phyloP scores from a whole-genome alignment of 192 early-diverging fungal species.

The Coemansia sp. region DNA sequence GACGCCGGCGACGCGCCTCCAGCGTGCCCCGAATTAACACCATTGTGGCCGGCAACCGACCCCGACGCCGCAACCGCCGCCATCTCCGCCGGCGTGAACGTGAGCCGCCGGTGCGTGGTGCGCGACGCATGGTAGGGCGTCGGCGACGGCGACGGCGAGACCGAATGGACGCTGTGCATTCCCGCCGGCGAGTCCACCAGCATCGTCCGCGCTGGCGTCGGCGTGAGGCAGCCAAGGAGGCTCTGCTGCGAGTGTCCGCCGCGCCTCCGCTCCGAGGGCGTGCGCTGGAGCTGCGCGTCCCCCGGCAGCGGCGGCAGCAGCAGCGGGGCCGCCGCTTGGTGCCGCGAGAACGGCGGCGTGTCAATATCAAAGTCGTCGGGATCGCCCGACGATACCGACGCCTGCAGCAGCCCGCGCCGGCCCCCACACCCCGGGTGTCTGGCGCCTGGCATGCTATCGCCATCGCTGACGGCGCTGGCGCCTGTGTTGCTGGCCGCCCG shows the following conservation, averaged over 20 bases:
- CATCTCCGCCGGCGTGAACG: constrained; percentile 34
- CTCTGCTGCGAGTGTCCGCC: constrained; percentile 7
- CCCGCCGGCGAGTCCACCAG: constrained; percentile 5
- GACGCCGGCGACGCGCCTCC: background rate
- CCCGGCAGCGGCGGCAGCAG: background rate
- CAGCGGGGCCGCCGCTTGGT: background rate
- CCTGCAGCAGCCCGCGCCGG: background rate
- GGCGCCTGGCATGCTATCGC: too few species aligned
- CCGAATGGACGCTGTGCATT: constrained; percentile 2
- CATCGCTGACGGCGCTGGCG: background rate
- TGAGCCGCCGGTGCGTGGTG: constrained; percentile 31
- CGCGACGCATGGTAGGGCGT: constrained; percentile 15
- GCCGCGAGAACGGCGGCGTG: constrained; percentile 8
- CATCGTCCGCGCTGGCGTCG: constrained; percentile 10
- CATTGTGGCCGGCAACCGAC: constrained; percentile 20
- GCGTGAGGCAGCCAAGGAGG: constrained; percentile 29
- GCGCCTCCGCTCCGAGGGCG: background rate
- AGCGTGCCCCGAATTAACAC: constrained; percentile 2
- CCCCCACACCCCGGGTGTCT: too few species aligned
- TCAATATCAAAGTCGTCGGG: constrained; percentile 7
- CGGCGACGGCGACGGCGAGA: constrained; percentile 30
- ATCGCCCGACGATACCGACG: background rate
- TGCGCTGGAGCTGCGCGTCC: background rate
- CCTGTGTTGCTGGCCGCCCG: background rate
- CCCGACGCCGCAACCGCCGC: constrained; percentile 28